A percentile compares a stretch with the other conserved stretches of the same genome.
Conservation (phyloP, 208 protist species). For the Leishmania mexicana region DNA sequence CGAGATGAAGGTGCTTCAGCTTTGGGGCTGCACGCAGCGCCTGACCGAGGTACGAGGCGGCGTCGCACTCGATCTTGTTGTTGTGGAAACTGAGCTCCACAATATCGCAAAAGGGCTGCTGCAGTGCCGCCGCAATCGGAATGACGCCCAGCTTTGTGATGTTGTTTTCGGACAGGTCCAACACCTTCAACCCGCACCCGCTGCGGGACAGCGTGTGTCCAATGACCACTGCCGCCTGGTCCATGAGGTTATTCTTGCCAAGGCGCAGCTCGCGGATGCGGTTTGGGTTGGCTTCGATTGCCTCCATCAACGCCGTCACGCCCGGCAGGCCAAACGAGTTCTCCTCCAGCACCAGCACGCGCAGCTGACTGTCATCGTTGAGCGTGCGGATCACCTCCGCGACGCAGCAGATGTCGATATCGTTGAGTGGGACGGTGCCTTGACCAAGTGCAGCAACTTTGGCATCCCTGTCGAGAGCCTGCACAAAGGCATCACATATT, state of each 20-base stretch:
- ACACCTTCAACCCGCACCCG: constrained; percentile 84
- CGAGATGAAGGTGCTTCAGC: constrained; percentile 89
- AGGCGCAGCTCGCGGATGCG: constrained; percentile 84
- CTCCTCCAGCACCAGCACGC: constrained; percentile 80
- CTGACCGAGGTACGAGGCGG: constrained; percentile 59
- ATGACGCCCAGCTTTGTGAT: constrained; percentile 86
- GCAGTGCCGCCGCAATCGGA: constrained; percentile 69
- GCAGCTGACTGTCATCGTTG: constrained; percentile 40
- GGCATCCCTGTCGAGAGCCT: constrained; percentile 68
- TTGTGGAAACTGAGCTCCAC: constrained; percentile 91
- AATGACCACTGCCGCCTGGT: constrained; percentile 81
- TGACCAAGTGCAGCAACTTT: constrained; percentile 52
- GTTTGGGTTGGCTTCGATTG: constrained; percentile 76
- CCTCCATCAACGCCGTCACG: constrained; percentile 77
- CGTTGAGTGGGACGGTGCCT: constrained; percentile 61
- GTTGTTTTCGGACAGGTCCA: constrained; percentile 88
- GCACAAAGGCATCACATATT: constrained; percentile 65
- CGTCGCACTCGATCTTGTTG: constrained; percentile 86
- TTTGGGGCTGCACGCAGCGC: constrained; percentile 56
- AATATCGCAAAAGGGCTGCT: constrained; percentile 60
- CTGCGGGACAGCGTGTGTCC: constrained; percentile 68
- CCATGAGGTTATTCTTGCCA: constrained; percentile 85
- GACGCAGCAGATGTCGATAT: constrained; percentile 76
- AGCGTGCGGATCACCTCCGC: constrained; percentile 66
- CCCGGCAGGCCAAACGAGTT: constrained; percentile 84